Conservation (phyloP, 2,329 filamentous ascomycete species). For the Fusarium succisae region DNA sequence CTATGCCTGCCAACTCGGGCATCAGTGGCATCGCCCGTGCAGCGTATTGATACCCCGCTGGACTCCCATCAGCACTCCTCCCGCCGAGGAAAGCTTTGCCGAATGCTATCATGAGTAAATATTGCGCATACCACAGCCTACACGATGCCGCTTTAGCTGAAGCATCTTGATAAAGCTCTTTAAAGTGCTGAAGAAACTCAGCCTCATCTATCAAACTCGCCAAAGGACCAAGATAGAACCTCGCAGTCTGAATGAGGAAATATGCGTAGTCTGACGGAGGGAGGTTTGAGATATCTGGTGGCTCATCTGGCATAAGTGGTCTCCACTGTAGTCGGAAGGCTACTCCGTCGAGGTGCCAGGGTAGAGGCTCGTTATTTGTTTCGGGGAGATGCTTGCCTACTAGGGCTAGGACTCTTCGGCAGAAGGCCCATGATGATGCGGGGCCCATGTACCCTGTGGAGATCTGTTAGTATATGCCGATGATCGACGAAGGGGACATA, state of each 20-base stretch:
- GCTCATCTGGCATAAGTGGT: constrained; percentile 32
- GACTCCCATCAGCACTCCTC: constrained; percentile 40
- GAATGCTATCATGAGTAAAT: constrained; percentile 46
- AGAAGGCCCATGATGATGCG: constrained; percentile 41
- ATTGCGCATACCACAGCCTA: constrained; percentile 46
- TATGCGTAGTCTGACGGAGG: constrained; percentile 38
- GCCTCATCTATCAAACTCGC: constrained; percentile 35
- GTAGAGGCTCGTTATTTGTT: constrained; percentile 31
- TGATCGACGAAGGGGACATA: neutral
- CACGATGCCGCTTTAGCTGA: constrained; percentile 23
- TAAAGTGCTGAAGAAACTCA: constrained; percentile 28
- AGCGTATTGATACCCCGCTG: constrained; percentile 51
- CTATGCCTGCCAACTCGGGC: constrained; percentile 45
- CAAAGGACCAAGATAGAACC: constrained; percentile 34
- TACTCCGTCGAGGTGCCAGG: constrained; percentile 41
- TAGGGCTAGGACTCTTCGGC: constrained; percentile 35
- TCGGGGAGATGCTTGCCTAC: constrained; percentile 40
- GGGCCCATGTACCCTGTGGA: constrained; percentile 41
- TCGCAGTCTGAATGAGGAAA: constrained; percentile 38
- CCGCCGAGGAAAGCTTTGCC: constrained; percentile 45
- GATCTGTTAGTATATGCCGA: neutral
- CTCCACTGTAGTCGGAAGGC: constrained; percentile 39
- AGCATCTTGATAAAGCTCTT: constrained; percentile 38
- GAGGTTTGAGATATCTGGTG: constrained; percentile 33
- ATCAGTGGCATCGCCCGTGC: constrained; percentile 51